Evolutionary conservation across 1,139 yeast genomes (phyloP), one percentile per base, ranked within the genome.

Genomic region (Pichia kudriavzevii): DNA sequence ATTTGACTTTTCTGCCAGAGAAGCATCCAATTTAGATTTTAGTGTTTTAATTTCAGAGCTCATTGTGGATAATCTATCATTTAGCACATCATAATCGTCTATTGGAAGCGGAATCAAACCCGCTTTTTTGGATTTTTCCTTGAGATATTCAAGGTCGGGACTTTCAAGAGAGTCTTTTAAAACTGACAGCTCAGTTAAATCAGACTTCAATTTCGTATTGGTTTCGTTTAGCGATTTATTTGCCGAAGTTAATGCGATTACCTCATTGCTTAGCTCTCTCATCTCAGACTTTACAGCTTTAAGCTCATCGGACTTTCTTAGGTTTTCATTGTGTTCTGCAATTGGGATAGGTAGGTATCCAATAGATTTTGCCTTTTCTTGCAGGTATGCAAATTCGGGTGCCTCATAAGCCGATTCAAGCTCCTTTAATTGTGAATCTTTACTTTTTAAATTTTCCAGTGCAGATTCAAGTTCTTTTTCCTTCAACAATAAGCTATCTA

Each of bases 371-470:
- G 64, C 57, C 33, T 59, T 57, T 7, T 44, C 49, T 3, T 45
- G 40, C n/a, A 66, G 30, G 32, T 53, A 57, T 0, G 56, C 56
- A 7, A 55, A 16, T 7, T 51, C 32, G 5, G 71, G 70, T 4
- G 34, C 22, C 2, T 47, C 41, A 10, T 40, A 20, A 5, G 30
- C 15, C 1, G 30, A 25, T 20, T 36, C 38, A 9, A 40, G 7
- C 2, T 31, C 10, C 4, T 24, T 28, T 13, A 47, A 14, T 28
- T 47, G 43, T 6, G n/a, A 16, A n/a, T 41, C 30, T 12, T 22
- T 26, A 2, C 15, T 11, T 11, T 32, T 33, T 18, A 38, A 16
- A 9, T 29, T n/a, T 8, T 29, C 9, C 8, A 28, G 19, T 11
- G 30, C 6, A 2, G 29, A n/a, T 14, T 28, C 26, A 12, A 41